Conservation (phyloP, 2,329 filamentous ascomycete species). For the Pseudogymnoascus sp. region DNA sequence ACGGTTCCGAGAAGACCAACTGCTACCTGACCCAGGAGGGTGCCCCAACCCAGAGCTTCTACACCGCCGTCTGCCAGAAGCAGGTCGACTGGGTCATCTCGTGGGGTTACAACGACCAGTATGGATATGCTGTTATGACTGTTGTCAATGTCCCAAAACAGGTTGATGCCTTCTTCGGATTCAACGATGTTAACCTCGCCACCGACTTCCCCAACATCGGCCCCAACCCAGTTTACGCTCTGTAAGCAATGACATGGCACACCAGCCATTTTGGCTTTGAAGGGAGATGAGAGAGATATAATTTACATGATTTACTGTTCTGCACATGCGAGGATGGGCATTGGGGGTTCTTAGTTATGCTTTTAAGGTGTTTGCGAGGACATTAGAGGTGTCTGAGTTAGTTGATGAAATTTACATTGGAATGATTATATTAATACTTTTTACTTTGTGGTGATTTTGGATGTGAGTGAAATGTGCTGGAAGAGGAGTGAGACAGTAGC, state of each 20-base stretch:
- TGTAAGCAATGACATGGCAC: not conserved
- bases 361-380: not conserved
- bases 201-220: not conserved
- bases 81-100: not conserved
- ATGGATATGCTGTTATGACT: conserved; percentile 11
- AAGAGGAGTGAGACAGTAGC: not conserved
- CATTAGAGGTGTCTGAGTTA: not conserved
- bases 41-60: conserved; percentile 4
- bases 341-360: not conserved
- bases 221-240: not conserved
- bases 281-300: not conserved
- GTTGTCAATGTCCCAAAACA: not conserved
- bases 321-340: conserved; percentile 2
- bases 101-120: conserved; percentile 7
- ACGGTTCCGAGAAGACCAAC: not conserved
- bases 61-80: not conserved
- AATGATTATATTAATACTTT: not conserved
- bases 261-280: not conserved
- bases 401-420: not conserved
- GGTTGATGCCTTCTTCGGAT: conserved; percentile 4
- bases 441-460: too few relatives aligned
- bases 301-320: not conserved
- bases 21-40: not conserved
- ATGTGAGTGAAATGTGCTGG: not conserved
- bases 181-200: conserved; percentile 9